Percentiles rank a stretch among this genome's conserved stretches.
These are phyloP conservation scores for Anaeramoeba ignava DNA, from an alignment of 78 protist species.

Conservation along the genomic window DNA sequence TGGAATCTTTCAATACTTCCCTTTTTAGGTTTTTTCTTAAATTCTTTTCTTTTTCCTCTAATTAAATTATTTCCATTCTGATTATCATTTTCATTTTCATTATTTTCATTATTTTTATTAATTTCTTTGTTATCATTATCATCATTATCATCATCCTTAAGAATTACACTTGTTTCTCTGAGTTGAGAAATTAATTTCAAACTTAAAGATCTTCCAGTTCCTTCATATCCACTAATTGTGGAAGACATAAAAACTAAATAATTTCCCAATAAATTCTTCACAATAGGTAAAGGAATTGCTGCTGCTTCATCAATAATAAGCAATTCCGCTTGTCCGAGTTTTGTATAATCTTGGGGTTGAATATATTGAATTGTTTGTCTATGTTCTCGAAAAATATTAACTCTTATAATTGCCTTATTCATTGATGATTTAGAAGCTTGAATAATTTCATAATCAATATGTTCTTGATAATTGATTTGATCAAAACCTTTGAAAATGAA, in stretches of 20 bases:
- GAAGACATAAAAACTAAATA: conserved; percentile 82
- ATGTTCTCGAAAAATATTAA: conserved; percentile 79
- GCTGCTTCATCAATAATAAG: conserved; percentile 99
- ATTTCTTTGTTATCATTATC: not conserved
- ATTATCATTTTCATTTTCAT: not conserved
- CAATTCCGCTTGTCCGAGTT: conserved; percentile 56
- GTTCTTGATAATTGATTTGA: conserved; percentile 76
- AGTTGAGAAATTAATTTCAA: conserved; percentile 89
- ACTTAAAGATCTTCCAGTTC: conserved; percentile 97
- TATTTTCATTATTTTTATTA: not conserved
- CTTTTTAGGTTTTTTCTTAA: not conserved
- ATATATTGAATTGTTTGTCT: conserved; percentile 87
- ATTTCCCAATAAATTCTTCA: conserved; percentile 56
- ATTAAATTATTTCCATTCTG: not conserved
- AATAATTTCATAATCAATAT: conserved; percentile 70
- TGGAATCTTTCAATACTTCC: not conserved
- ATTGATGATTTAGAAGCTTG: conserved; percentile 75
- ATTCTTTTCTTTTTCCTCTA: not conserved
- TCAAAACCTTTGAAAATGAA: conserved; percentile 81
- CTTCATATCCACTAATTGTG: conserved; percentile 86
- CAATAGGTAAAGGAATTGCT: conserved; percentile 95
- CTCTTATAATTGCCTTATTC: conserved; percentile 60
- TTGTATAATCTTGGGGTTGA: conserved; percentile 56
- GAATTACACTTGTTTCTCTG: conserved; percentile 19
- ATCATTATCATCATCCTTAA: not conserved